These are phyloP conservation scores for Sporothrix variecibatus DNA, from an alignment of 2,329 filamentous ascomycete genomes.

Conservation along the genomic window DNA sequence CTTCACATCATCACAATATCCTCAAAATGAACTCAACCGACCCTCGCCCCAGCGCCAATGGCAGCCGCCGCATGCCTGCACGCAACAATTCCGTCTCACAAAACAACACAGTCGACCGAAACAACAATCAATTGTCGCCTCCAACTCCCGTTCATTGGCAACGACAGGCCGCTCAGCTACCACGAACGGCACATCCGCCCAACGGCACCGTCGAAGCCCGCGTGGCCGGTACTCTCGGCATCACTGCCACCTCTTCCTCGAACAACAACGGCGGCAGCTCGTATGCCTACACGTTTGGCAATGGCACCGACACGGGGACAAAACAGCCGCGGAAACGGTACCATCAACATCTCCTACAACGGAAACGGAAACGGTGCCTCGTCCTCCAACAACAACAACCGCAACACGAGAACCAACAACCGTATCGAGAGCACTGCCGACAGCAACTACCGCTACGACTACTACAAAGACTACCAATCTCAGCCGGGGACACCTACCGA, in stretches of 20 bases:
- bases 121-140: not conserved
- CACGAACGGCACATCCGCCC: not conserved
- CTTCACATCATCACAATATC: not conserved
- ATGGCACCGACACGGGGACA: not conserved
- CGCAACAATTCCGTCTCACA: constrained; percentile 21
- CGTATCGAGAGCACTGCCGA: constrained; percentile 22
- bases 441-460: constrained; percentile 26
- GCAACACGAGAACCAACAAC: not conserved
- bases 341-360: not conserved
- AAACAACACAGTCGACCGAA: not conserved
- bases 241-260: not conserved
- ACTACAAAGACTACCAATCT: constrained; percentile 27
- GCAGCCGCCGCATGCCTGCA: constrained; percentile 22
- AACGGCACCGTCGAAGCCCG: constrained; percentile 18
- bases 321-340: not conserved
- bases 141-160: not conserved
- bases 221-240: constrained; percentile 6
- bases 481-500: constrained; percentile 22
- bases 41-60: constrained; percentile 26
- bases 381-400: constrained; percentile 4
- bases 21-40: constrained; percentile 27
- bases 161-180: not conserved
- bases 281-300: constrained; percentile 22
- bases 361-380: not conserved
- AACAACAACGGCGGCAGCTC: constrained; percentile 22